Conservation (phyloP, 805 yeast genomes). For the Pichia sporocuriosa region DNA sequence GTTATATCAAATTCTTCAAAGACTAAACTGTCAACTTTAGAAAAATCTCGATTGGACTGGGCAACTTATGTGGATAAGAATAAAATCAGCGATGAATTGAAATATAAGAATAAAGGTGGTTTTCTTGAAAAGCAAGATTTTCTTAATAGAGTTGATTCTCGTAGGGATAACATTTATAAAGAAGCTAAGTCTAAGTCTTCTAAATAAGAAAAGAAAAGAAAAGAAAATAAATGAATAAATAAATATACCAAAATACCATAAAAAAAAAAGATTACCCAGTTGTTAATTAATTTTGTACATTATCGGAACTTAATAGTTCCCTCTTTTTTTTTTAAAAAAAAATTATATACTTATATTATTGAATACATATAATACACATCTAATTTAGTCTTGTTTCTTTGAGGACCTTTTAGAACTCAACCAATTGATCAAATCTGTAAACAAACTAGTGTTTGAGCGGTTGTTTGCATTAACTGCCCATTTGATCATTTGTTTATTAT, state of each 20-base stretch:
- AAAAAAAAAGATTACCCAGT: too few species aligned
- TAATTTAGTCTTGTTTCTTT: constrained; percentile 1
- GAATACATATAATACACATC: background rate
- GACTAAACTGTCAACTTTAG: constrained; percentile 82
- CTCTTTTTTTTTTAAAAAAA: background rate
- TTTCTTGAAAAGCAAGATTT: constrained; percentile 89
- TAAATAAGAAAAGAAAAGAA: background rate
- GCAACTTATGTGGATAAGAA: constrained; percentile 85
- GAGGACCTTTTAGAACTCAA: constrained; percentile 41
- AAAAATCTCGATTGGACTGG: constrained; percentile 92
- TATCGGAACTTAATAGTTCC: background rate
- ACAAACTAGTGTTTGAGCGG: constrained; percentile 49
- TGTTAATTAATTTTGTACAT: constrained; percentile 3
- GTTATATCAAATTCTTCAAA: constrained; percentile 64
- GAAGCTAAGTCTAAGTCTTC: constrained; percentile 26
- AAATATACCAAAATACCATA: too few species aligned
- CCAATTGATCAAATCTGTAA: constrained; percentile 80
- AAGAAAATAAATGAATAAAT: too few species aligned
- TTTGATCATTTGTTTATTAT: constrained; percentile 44
- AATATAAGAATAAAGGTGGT: constrained; percentile 79
- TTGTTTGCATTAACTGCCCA: constrained; percentile 52
- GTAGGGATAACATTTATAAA: constrained; percentile 45
- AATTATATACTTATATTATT: background rate
- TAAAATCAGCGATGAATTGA: constrained; percentile 78
- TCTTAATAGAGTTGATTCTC: constrained; percentile 63